Base-by-base conservation (phyloP, 352 stramenopile genomes). In the Poterioochromonas sp. region DNA sequence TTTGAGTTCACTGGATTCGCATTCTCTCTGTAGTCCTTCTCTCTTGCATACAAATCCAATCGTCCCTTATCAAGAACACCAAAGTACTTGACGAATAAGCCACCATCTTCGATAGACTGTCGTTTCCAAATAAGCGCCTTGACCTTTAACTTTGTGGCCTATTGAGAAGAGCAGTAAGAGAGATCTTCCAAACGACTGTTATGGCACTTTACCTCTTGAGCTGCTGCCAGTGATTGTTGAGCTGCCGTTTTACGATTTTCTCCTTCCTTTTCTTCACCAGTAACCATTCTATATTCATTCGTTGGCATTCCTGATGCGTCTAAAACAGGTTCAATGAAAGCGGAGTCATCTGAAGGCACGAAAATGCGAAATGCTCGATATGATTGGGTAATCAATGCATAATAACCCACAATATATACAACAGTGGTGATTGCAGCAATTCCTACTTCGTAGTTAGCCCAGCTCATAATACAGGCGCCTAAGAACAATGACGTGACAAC, bases 391-490 rank as follows among this genome's bases (percentile, higher is more conserved):
- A 74, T 1, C 40, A 74, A 37, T 39, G 12, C 2, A 39, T 74
- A 74, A 35, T 58, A 74, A 22, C 1, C 65, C 40, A 29, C 65
- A 1, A 54, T 54, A 54, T 74, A 74, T 11, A 74, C 37, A 35
- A 74, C 15, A 15, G 65, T 74, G 2, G 5, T 58, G 22, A 74
- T 51, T 18, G n/a, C 32, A 22, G 65, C 65, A n/a, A 74, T 15
- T 35, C 65, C 65, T n/a, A 3, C 22, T 1, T 34, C 34, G 15
- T 35, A 54, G 15, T 12, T 35, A 12, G 65, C 37, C 65, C 65
- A 74, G 15, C 2, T 32, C 12, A 74, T 11, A 8, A 74, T 39
- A 35, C 37, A 58, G 15, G 65, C 40, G 3, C 2, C 37, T n/a
- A 74, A 39, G n/a, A 74, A 74, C 2, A 74, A 37, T 54, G 65